Conservation (phyloP, 1,284 basidiomycete species). For the Trichosporon sp. region DNA sequence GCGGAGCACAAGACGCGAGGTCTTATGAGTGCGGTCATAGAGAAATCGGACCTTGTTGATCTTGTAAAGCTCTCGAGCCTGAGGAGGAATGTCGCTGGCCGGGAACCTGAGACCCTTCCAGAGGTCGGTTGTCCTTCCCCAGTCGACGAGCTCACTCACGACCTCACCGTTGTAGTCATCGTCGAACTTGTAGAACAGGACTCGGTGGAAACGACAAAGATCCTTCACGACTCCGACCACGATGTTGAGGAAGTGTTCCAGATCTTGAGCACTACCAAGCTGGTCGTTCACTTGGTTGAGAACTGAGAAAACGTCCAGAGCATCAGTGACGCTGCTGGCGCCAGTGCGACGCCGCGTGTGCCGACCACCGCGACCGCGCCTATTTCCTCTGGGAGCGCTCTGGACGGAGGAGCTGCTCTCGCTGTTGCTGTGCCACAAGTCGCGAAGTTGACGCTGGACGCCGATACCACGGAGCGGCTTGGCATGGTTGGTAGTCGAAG, state of each 20-base stretch:
- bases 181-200: constrained; percentile 75
- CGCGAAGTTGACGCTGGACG: not conserved
- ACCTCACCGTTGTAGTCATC: constrained; percentile 60
- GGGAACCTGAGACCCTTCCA: constrained; percentile 61
- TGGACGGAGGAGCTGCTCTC: not conserved
- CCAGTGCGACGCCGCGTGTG: not conserved
- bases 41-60: constrained; percentile 74
- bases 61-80: constrained; percentile 57
- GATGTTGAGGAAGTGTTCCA: constrained; percentile 70
- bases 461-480: constrained; percentile 66
- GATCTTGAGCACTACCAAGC: constrained; percentile 63
- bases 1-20: constrained; percentile 70
- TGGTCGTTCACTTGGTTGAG: constrained; percentile 83
- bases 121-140: constrained; percentile 71
- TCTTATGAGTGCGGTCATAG: constrained; percentile 72
- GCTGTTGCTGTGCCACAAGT: not conserved
- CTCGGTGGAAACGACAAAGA: constrained; percentile 74
- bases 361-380: not conserved
- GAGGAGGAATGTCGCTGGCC: constrained; percentile 57
- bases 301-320: constrained; percentile 74
- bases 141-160: constrained; percentile 78
- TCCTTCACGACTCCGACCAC: constrained; percentile 77
- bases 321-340: constrained; percentile 49
- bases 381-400: not conserved
- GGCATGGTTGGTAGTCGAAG: constrained; percentile 68